phyloP scores from a whole-genome alignment of 306 rosid genomes.

The Argentina anserina region DNA sequence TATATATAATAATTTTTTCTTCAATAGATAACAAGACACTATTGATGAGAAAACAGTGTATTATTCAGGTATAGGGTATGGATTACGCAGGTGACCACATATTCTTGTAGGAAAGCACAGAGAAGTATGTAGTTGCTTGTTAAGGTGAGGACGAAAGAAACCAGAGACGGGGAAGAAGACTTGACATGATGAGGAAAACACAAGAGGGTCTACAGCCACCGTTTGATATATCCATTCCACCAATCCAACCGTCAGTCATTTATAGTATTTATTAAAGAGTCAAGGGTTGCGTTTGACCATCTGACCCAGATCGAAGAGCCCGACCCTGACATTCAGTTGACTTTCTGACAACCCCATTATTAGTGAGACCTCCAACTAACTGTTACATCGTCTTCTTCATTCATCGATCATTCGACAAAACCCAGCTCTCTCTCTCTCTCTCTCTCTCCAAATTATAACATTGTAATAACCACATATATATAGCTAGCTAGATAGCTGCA shows the following conservation, averaged over 20 bases:
- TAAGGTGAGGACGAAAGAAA: not conserved
- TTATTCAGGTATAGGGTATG: not conserved
- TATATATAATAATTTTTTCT: no score
- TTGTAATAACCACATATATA: not conserved
- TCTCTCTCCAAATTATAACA: no score
- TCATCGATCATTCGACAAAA: not conserved
- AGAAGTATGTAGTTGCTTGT: not conserved
- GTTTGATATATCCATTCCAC: slow-evolving; percentile 24
- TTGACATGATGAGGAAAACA: slow-evolving; percentile 3
- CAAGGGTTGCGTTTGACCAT: slow-evolving; percentile 26
- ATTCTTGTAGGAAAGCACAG: not conserved
- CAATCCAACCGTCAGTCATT: slow-evolving; percentile 25
- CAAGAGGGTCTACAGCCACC: slow-evolving; percentile 47
- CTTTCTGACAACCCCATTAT: slow-evolving; percentile 37
- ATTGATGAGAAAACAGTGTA: not conserved
- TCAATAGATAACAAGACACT: not conserved
- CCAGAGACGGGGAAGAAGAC: not conserved
- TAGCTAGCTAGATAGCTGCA: not conserved
- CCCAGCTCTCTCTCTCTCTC: not conserved
- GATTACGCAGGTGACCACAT: not conserved
- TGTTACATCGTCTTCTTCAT: not conserved
- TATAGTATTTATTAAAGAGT: slow-evolving; percentile 1
- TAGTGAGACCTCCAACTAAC: slow-evolving; percentile 3
- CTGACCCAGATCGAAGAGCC: slow-evolving; percentile 34
- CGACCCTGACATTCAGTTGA: slow-evolving; percentile 38